Conservation (phyloP, 257 asterid species). For the Misopates orontium region DNA sequence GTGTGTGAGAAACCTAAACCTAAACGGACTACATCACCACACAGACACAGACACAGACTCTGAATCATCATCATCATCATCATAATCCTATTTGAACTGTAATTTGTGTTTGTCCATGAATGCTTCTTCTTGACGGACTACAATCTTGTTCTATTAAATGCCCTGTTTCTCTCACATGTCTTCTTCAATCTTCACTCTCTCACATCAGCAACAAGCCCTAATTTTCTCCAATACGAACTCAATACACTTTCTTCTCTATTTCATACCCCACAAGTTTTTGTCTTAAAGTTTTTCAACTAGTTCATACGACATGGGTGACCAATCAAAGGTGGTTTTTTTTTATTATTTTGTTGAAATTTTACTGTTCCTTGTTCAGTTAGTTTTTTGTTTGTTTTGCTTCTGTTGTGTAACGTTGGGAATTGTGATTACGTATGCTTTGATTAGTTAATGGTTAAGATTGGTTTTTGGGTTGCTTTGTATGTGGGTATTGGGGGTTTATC, state of each 20-base stretch:
- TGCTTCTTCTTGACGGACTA: conserved; percentile 46
- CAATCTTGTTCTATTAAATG: conserved; percentile 31
- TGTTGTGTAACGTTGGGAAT: conserved; percentile 8
- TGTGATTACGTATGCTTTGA: conserved; percentile 16
- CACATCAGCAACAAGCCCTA: conserved; percentile 36
- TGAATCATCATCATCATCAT: conserved; percentile 11
- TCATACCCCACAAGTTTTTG: no score
- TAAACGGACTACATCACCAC: conserved; percentile 30
- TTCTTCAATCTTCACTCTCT: conserved; percentile 38
- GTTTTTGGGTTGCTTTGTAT: background rate
- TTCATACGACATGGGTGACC: conserved; percentile 53
- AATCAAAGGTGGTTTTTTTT: conserved; percentile 53
- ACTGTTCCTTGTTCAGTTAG: background rate
- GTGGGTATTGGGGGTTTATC: conserved; percentile 10
- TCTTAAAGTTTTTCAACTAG: conserved; percentile 26
- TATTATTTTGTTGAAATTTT: conserved; percentile 7
- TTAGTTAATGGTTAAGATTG: conserved; percentile 19
- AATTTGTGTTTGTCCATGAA: conserved; percentile 31
- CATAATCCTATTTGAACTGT: background rate
- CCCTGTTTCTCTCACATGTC: conserved; percentile 63
- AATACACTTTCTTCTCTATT: conserved; percentile 38
- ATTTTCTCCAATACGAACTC: conserved; percentile 31
- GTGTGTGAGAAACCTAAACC: conserved; percentile 44
- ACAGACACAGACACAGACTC: background rate
- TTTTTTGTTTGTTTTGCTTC: conserved; percentile 3